Percentiles rank a stretch among this genome's conserved stretches.
These are phyloP conservation scores for Fusarium poae DNA, from an alignment of 2,329 filamentous ascomycete genomes.

Conservation along the genomic window DNA sequence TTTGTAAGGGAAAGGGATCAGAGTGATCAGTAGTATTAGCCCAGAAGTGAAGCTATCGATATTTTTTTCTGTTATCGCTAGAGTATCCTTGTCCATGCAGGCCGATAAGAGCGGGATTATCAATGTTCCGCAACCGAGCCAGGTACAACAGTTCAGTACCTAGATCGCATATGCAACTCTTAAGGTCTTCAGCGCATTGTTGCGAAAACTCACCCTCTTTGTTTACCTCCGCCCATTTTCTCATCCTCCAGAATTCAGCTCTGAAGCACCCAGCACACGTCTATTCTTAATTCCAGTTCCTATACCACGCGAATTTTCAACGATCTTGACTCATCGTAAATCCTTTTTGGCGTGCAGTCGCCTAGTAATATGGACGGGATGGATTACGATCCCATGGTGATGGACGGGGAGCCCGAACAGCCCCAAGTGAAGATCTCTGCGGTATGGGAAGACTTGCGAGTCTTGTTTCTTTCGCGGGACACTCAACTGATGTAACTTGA, in stretches of 20 bases:
- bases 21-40: not conserved
- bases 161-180: constrained; percentile 42
- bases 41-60: constrained; percentile 27
- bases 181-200: constrained; percentile 35
- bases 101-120: constrained; percentile 52
- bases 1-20: not conserved
- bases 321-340: constrained; percentile 14
- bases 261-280: not conserved
- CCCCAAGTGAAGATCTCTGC: constrained; percentile 72
- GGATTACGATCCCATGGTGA: constrained; percentile 72
- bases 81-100: constrained; percentile 14
- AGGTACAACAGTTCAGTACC: constrained; percentile 26
- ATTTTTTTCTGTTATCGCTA: constrained; percentile 52
- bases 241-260: not conserved
- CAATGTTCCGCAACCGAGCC: constrained; percentile 47
- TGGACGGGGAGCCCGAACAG: constrained; percentile 69
- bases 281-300: not conserved
- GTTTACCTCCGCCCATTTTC: constrained; percentile 15
- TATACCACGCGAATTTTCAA: constrained; percentile 5
- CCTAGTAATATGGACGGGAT: constrained; percentile 59
- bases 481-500: constrained; percentile 43
- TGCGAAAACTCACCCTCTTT: constrained; percentile 44
- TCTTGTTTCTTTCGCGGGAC: constrained; percentile 10
- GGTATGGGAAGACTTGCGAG: constrained; percentile 55
- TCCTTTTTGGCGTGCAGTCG: constrained; percentile 29